Percentiles rank a stretch among this genome's conserved stretches.
phyloP scores from a whole-genome alignment of 495 filamentous ascomycete species.

The Podospora pseudocomata region DNA sequence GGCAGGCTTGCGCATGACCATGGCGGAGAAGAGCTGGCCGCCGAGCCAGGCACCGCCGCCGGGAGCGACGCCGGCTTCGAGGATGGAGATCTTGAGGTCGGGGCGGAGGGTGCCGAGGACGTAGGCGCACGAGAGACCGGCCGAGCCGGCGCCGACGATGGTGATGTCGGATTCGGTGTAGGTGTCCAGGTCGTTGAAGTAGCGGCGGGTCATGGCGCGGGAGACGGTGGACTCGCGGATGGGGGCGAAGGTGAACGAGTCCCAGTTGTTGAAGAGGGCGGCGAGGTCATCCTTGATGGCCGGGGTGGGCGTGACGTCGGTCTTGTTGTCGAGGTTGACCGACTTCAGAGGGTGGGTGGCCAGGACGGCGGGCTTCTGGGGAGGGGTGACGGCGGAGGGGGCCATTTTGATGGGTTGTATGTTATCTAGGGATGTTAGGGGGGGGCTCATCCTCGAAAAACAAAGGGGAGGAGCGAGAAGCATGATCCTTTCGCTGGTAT shows the following conservation, averaged over 20 bases:
- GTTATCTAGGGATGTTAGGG: slow-evolving; percentile 37
- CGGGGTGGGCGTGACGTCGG: slow-evolving; percentile 36
- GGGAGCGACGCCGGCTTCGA: slow-evolving; percentile 82
- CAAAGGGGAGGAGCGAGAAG: slow-evolving; percentile 41
- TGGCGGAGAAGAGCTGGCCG: slow-evolving; percentile 86
- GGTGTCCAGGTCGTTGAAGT: slow-evolving; percentile 82
- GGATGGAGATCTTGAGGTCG: slow-evolving; percentile 86
- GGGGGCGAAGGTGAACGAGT: slow-evolving; percentile 72
- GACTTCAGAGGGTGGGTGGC: slow-evolving; percentile 34
- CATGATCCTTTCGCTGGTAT: slow-evolving; percentile 99
- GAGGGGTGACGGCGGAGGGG: slow-evolving; percentile 57
- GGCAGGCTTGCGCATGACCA: slow-evolving; percentile 91
- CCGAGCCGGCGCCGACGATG: slow-evolving; percentile 85
- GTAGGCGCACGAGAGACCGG: slow-evolving; percentile 80
- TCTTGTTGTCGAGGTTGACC: slow-evolving; percentile 39
- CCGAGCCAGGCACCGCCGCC: slow-evolving; percentile 91
- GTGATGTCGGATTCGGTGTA: slow-evolving; percentile 91
- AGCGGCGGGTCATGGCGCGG: slow-evolving; percentile 86
- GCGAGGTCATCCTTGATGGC: slow-evolving; percentile 53
- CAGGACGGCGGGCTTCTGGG: slow-evolving; percentile 27
- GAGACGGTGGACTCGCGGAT: slow-evolving; percentile 89
- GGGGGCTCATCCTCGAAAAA: not conserved
- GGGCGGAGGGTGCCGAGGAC: slow-evolving; percentile 78
- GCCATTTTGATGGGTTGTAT: slow-evolving; percentile 57
- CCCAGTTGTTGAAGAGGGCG: slow-evolving; percentile 66